Conservation (phyloP, 306 rosid genomes). For the Comarum palustre region DNA sequence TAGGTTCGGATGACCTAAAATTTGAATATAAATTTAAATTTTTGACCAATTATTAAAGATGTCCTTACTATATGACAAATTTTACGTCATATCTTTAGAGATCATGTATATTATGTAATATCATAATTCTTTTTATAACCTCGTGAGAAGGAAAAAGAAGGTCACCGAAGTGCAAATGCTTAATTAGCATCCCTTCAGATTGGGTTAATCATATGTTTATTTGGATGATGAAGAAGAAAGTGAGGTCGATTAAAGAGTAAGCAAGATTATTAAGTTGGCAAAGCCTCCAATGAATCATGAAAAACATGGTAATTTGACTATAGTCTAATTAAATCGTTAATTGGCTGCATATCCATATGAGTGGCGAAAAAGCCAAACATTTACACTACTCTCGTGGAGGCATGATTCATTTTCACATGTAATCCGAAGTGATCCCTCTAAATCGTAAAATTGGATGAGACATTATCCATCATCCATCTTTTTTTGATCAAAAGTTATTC, state of each 20-base stretch:
- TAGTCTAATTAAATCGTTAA: not conserved
- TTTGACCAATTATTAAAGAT: no score
- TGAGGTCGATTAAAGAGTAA: not conserved
- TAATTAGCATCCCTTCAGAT: not conserved
- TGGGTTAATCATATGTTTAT: not conserved
- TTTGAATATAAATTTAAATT: no score
- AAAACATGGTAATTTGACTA: constrained; percentile 18
- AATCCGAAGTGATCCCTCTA: not conserved
- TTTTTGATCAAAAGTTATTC: no score
- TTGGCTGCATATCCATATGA: constrained; percentile 20
- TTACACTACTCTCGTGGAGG: constrained; percentile 10
- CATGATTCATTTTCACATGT: not conserved
- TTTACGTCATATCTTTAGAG: no score
- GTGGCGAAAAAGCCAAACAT: constrained; percentile 30
- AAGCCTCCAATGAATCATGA: not conserved
- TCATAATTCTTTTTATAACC: no score
- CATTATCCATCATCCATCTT: no score
- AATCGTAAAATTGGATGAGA: not conserved
- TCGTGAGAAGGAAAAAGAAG: not conserved
- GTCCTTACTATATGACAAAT: no score
- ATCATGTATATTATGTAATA: no score
- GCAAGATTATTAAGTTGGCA: not conserved
- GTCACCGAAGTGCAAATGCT: not conserved
- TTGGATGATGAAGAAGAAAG: not conserved
- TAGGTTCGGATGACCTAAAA: no score